Conservation (phyloP, 768 basidiomycete genomes). For the Lactarius akahatsu region DNA sequence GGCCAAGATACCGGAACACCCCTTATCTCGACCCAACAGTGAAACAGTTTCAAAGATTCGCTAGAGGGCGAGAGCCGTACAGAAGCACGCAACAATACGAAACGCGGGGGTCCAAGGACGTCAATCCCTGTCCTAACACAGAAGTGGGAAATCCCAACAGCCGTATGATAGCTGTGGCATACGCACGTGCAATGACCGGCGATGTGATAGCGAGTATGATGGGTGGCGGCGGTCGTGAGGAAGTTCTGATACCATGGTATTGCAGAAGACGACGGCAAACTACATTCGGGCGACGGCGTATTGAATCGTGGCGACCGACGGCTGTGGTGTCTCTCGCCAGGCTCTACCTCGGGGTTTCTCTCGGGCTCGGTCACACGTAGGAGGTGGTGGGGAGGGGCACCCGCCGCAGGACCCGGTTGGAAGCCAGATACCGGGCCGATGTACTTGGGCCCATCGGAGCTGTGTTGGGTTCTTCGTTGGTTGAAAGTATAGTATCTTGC, state of each 20-base stretch:
- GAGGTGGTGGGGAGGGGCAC: neutral
- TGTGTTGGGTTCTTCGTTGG: neutral
- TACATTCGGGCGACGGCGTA: neutral
- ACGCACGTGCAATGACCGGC: neutral
- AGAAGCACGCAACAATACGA: neutral
- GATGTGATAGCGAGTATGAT: neutral
- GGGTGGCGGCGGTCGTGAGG: neutral
- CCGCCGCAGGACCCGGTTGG: neutral
- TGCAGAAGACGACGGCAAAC: neutral
- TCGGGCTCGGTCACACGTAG: neutral
- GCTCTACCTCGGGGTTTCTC: neutral
- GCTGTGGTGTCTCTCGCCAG: neutral
- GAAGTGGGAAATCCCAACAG: neutral
- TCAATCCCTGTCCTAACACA: neutral
- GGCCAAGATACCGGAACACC: neutral
- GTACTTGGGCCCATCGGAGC: neutral
- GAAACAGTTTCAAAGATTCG: conserved; percentile 2
- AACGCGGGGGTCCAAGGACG: neutral
- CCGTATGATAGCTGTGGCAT: neutral
- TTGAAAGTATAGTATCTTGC: neutral
- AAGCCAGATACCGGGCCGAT: neutral
- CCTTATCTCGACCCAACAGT: neutral
- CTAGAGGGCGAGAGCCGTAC: neutral
- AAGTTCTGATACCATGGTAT: neutral
- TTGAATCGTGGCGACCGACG: neutral